Evolutionary conservation across 805 yeast genomes (phyloP).

Genomic region (Candida coquimbonensis): DNA sequence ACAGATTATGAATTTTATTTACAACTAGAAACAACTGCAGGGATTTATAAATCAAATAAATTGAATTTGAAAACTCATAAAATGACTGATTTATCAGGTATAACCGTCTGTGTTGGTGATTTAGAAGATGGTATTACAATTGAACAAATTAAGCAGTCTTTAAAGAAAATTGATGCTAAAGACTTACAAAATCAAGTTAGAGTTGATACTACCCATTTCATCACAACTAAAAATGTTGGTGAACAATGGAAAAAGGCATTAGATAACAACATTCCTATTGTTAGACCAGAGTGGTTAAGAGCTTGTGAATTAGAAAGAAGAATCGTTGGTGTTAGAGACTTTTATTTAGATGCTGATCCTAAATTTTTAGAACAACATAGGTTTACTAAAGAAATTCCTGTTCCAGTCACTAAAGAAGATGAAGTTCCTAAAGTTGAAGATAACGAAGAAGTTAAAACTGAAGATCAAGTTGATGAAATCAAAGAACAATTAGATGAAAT

Average conservation of each 20-base stretch:
- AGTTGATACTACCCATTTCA: constrained; percentile 91
- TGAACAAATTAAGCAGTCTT: constrained; percentile 54
- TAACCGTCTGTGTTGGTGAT: constrained; percentile 84
- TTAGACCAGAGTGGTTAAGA: constrained; percentile 94
- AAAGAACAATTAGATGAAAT: constrained; percentile 9
- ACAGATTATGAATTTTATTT: constrained; percentile 73
- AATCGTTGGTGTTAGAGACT: constrained; percentile 88
- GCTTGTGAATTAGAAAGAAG: constrained; percentile 88
- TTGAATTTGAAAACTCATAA: constrained; percentile 79
- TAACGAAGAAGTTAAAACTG: not conserved
- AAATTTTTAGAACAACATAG: constrained; percentile 37
- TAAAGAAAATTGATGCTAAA: constrained; percentile 72
- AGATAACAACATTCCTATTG: constrained; percentile 84
- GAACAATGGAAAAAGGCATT: constrained; percentile 73
- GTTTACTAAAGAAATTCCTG: constrained; percentile 27
- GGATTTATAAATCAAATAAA: constrained; percentile 63
- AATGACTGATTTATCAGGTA: constrained; percentile 93
- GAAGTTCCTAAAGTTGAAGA: constrained; percentile 3
- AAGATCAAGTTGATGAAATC: constrained; percentile 6
- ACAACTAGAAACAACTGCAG: constrained; percentile 82
- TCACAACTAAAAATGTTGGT: constrained; percentile 67
- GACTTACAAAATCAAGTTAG: constrained; percentile 67
- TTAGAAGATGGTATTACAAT: constrained; percentile 43
- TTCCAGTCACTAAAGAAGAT: not conserved
- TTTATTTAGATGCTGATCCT: constrained; percentile 54